Percentiles rank a stretch among this genome's conserved stretches.
Evolutionary conservation across 2,329 filamentous ascomycete species (phyloP).

Genomic region (Hyphodiscus sp.): DNA sequence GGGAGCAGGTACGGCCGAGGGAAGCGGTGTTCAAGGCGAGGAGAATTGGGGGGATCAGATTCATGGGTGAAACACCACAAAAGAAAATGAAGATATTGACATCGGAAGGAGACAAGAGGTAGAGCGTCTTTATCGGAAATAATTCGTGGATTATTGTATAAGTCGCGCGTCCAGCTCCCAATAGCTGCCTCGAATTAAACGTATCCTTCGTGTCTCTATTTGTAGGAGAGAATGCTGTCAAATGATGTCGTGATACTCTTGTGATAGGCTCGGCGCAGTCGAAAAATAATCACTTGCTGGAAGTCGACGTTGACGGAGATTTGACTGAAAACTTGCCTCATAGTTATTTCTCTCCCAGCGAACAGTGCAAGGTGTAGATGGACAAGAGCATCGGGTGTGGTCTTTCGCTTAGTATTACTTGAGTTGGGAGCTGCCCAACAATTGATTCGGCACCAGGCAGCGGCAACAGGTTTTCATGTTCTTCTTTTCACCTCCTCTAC

Average conservation of each 20-base stretch:
- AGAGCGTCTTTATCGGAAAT: constrained; percentile 7
- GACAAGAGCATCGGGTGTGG: too few species aligned
- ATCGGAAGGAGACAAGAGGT: constrained; percentile 10
- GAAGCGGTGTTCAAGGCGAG: neutral
- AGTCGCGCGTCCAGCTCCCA: constrained; percentile 5
- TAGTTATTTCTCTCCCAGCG: too few species aligned
- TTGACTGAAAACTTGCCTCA: constrained; percentile 3
- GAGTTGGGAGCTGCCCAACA: too few species aligned
- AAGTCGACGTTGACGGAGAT: constrained; percentile 7
- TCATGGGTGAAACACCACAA: too few species aligned
- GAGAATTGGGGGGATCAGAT: constrained; percentile 3
- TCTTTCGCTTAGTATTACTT: too few species aligned
- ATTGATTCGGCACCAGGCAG: too few species aligned
- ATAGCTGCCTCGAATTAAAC: too few species aligned
- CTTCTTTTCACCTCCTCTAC: too few species aligned
- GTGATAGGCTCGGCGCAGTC: constrained; percentile 2
- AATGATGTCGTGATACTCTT: constrained; percentile 9
- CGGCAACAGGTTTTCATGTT: too few species aligned
- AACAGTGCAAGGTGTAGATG: too few species aligned
- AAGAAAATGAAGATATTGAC: too few species aligned
- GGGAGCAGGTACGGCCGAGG: constrained; percentile 5
- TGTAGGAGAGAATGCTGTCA: constrained; percentile 6
- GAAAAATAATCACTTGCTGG: constrained; percentile 6
- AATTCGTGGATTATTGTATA: constrained; percentile 12
- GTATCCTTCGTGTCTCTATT: constrained; percentile 9